Conservation (phyloP, 805 yeast genomes). For the Candida yuanshanica region DNA sequence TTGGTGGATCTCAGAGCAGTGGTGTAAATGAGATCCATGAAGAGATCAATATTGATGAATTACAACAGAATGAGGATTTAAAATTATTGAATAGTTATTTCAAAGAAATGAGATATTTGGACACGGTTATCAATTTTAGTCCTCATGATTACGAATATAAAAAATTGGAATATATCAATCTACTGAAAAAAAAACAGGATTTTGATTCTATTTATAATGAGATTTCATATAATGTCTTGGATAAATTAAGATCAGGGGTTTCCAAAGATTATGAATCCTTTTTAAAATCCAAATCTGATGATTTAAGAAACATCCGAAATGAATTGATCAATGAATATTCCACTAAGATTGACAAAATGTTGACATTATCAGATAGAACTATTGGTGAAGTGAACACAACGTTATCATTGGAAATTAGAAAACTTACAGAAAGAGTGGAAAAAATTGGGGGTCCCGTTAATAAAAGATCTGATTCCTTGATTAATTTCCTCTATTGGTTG, state of each 20-base stretch:
- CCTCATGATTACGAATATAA: conserved; percentile 19
- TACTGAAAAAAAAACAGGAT: conserved; percentile 6
- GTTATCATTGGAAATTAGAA: conserved; percentile 53
- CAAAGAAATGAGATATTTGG: conserved; percentile 4
- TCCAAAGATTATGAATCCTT: conserved; percentile 9
- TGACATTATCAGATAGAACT: conserved; percentile 60
- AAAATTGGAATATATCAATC: conserved; percentile 9
- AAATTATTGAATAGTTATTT: conserved; percentile 8
- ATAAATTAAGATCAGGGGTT: conserved; percentile 3
- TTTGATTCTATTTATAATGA: conserved; percentile 8
- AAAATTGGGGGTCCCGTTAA: conserved; percentile 28
- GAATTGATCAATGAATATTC: conserved; percentile 28
- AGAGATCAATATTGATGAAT: conserved; percentile 4
- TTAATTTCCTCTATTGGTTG: conserved; percentile 35
- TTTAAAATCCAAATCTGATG: conserved; percentile 17
- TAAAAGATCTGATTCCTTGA: conserved; percentile 29
- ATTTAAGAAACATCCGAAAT: conserved; percentile 14
- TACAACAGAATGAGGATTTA: conserved; percentile 23
- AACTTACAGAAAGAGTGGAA: conserved; percentile 44
- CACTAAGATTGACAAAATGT: conserved; percentile 50
- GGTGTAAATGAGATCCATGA: conserved; percentile 5
- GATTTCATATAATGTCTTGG: background rate
- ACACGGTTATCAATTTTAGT: conserved; percentile 10
- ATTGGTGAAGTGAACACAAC: conserved; percentile 73
- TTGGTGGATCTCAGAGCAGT: no score